Percentiles rank a stretch among this genome's conserved stretches.
These are phyloP conservation scores for Zygosaccharomyces lentus DNA, from an alignment of 805 yeast species.

Conservation along the genomic window DNA sequence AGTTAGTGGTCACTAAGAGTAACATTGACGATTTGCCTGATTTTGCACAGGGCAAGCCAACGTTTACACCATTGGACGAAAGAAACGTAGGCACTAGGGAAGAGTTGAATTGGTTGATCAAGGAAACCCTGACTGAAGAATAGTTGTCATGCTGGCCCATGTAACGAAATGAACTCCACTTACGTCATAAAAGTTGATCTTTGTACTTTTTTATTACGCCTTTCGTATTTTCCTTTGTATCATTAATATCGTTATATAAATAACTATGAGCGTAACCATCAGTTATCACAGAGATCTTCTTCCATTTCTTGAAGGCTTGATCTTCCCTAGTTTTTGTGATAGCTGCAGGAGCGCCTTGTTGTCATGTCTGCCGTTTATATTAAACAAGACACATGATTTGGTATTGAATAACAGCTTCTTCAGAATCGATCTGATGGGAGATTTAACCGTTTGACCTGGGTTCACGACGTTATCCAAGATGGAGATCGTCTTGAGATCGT, in stretches of 20 bases:
- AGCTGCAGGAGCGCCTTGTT: conserved; percentile 17
- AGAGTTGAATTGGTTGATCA: conserved; percentile 67
- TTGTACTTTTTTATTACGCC: not conserved
- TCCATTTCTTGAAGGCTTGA: conserved; percentile 11
- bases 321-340: conserved; percentile 16
- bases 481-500: conserved; percentile 18
- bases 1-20: conserved; percentile 29
- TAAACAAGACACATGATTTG: conserved; percentile 36
- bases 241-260: conserved; percentile 5
- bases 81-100: conserved; percentile 55
- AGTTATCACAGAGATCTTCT: conserved; percentile 2
- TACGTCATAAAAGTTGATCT: not conserved
- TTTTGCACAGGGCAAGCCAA: conserved; percentile 32
- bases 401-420: conserved; percentile 33
- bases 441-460: conserved; percentile 10
- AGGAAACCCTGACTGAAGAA: conserved; percentile 51
- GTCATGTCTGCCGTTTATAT: conserved; percentile 22
- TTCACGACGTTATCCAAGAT: conserved; percentile 11
- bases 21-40: conserved; percentile 35
- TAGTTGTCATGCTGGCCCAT: conserved; percentile 12
- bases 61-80: conserved; percentile 32
- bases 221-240: not conserved
- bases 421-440: conserved; percentile 29
- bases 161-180: not conserved
- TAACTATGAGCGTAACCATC: not conserved